A percentile compares a stretch with the other conserved stretches of the same genome.
phyloP scores from a whole-genome alignment of 1,284 basidiomycete genomes.

The Coriolopsis trogii region DNA sequence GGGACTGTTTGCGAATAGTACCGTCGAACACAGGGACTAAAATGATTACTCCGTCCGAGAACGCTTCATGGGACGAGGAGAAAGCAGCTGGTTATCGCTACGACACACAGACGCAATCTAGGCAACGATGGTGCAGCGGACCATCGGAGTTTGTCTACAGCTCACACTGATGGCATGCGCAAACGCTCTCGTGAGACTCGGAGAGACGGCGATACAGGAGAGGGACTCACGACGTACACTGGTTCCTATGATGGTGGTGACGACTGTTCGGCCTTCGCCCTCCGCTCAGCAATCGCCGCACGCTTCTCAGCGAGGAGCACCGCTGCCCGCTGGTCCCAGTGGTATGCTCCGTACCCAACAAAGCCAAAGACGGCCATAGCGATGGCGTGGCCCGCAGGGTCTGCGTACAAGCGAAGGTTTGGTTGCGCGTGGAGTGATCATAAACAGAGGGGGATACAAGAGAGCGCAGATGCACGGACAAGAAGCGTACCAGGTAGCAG shows the following conservation, averaged over 20 bases:
- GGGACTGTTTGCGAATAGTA: neutral
- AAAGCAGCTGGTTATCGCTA: neutral
- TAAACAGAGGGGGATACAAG: neutral
- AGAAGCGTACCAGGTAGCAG: too few relatives aligned
- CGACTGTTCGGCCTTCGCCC: conserved; percentile 40
- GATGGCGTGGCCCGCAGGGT: conserved; percentile 63
- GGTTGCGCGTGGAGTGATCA: neutral
- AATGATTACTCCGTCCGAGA: conserved; percentile 6
- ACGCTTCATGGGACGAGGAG: conserved; percentile 16
- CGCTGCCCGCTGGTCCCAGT: conserved; percentile 61
- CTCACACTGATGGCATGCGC: too few relatives aligned
- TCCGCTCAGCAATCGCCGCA: conserved; percentile 54
- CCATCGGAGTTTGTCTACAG: too few relatives aligned
- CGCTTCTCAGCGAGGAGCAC: conserved; percentile 65
- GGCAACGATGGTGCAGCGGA: too few relatives aligned
- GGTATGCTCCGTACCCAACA: conserved; percentile 69
- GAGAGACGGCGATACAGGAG: too few relatives aligned
- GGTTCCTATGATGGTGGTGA: conserved; percentile 19
- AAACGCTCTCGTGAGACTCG: too few relatives aligned
- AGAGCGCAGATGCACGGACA: too few relatives aligned
- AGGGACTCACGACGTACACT: neutral
- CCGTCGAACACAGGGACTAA: neutral
- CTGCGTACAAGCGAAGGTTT: conserved; percentile 36
- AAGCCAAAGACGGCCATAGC: conserved; percentile 71
- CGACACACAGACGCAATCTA: too few relatives aligned